phyloP scores from a whole-genome alignment of 148 eudicot species.

The Gaultheria prostrata region DNA sequence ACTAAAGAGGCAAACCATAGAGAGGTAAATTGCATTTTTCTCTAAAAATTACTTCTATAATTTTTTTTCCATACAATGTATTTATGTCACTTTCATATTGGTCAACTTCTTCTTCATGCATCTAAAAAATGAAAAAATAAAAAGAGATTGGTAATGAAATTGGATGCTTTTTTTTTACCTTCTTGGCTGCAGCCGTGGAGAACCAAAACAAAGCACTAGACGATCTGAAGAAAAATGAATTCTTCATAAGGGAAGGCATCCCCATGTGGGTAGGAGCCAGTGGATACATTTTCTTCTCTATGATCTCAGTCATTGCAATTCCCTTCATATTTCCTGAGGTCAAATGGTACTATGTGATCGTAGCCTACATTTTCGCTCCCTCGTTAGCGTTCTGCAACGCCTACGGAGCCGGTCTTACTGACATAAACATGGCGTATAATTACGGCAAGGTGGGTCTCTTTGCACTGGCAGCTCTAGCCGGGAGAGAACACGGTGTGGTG shows the following conservation, averaged over 20 bases:
- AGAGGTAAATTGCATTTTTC: too few relatives aligned
- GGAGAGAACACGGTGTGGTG: slow-evolving; percentile 23
- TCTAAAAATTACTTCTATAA: too few relatives aligned
- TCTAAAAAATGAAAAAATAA: not conserved
- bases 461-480: slow-evolving; percentile 16
- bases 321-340: slow-evolving; percentile 24
- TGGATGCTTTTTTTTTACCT: not conserved
- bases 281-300: slow-evolving; percentile 18
- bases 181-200: slow-evolving; percentile 15
- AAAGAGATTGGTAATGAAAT: too few relatives aligned
- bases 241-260: slow-evolving; percentile 22
- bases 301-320: slow-evolving; percentile 13
- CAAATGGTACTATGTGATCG: slow-evolving; percentile 24
- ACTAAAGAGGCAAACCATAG: too few relatives aligned
- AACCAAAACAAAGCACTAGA: slow-evolving; percentile 3
- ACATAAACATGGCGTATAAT: slow-evolving; percentile 26
- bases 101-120: too few relatives aligned
- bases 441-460: slow-evolving; percentile 21
- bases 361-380: slow-evolving; percentile 19
- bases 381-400: slow-evolving; percentile 24
- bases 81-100: too few relatives aligned
- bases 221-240: slow-evolving; percentile 14
- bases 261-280: slow-evolving; percentile 28
- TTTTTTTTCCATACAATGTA: too few relatives aligned
- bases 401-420: slow-evolving; percentile 22